Evolutionary conservation across 148 eudicot genomes (phyloP).

Genomic region (Mesembryanthemum crystallinum): DNA sequence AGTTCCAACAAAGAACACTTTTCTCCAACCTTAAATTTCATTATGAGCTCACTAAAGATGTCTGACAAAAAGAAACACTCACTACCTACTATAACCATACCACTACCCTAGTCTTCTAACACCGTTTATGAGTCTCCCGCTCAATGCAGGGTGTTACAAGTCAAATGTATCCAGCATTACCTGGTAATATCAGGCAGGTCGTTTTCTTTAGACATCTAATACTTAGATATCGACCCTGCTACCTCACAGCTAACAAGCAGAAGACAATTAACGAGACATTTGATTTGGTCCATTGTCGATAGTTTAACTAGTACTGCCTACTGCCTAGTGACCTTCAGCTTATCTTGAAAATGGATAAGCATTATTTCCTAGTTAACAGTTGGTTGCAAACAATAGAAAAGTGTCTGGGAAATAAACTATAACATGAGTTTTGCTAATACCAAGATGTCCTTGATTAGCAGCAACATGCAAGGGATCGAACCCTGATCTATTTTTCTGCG

Average conservation of each 20-base stretch:
- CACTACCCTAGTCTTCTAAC: not conserved
- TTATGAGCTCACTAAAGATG: not conserved
- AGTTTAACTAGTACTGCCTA: not conserved
- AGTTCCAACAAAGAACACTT: constrained; percentile 2
- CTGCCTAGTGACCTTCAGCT: not conserved
- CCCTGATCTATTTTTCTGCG: constrained; percentile 56
- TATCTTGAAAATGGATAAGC: not conserved
- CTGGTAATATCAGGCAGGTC: too few relatives aligned
- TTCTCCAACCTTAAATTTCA: not conserved
- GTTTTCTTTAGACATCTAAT: too few relatives aligned
- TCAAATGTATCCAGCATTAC: not conserved
- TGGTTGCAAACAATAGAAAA: too few relatives aligned
- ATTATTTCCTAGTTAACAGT: not conserved
- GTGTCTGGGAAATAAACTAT: not conserved
- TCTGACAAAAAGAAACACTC: not conserved
- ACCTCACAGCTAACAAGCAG: not conserved
- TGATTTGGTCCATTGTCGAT: too few relatives aligned
- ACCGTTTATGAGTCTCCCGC: not conserved
- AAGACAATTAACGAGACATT: too few relatives aligned
- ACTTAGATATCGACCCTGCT: not conserved
- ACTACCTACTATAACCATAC: not conserved
- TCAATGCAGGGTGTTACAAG: not conserved
- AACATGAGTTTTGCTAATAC: constrained; percentile 28
- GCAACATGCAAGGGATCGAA: constrained; percentile 82
- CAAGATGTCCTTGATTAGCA: constrained; percentile 70